Evolutionary conservation across 2,329 filamentous ascomycete species (phyloP).

Genomic region (Endocalyx cinctus): DNA sequence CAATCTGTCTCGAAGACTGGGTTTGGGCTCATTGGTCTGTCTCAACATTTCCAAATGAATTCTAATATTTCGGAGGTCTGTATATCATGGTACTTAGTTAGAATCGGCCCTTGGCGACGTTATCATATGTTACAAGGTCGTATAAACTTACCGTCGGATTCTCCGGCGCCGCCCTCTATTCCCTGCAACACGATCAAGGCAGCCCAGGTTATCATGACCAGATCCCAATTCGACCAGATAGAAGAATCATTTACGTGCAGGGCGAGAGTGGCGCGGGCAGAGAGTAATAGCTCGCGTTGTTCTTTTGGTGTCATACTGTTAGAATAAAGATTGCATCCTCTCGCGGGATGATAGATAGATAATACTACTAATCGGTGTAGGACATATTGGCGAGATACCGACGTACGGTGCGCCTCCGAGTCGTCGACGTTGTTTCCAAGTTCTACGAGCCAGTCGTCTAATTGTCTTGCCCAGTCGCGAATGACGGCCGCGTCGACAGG

Average conservation of each 20-base stretch:
- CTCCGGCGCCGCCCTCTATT: slow-evolving; percentile 34
- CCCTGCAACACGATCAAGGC: slow-evolving; percentile 39
- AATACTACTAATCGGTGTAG: slow-evolving; percentile 36
- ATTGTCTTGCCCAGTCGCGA: slow-evolving; percentile 35
- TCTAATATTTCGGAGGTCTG: slow-evolving; percentile 24
- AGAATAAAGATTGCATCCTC: slow-evolving; percentile 34
- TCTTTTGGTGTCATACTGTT: slow-evolving; percentile 33
- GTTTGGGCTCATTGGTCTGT: slow-evolving; percentile 23
- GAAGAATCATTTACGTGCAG: slow-evolving; percentile 35
- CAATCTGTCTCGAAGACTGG: slow-evolving; percentile 19
- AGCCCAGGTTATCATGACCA: slow-evolving; percentile 41
- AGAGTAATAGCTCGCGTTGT: slow-evolving; percentile 36
- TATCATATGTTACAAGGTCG: not conserved
- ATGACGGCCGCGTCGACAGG: slow-evolving; percentile 36
- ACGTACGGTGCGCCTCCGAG: slow-evolving; percentile 28
- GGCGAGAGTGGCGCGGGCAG: slow-evolving; percentile 34
- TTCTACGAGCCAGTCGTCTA: slow-evolving; percentile 38
- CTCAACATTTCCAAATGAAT: slow-evolving; percentile 24
- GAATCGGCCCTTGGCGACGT: not conserved
- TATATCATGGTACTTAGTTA: too few species aligned
- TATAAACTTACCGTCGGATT: slow-evolving; percentile 29
- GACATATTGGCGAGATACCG: slow-evolving; percentile 37
- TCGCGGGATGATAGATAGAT: slow-evolving; percentile 38
- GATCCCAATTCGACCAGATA: slow-evolving; percentile 41
- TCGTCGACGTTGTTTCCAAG: slow-evolving; percentile 28